Evolutionary conservation across 768 basidiomycete genomes (phyloP), one percentile per base, ranked within the genome.

Genomic region (Xerocomellus chrysenteron): DNA sequence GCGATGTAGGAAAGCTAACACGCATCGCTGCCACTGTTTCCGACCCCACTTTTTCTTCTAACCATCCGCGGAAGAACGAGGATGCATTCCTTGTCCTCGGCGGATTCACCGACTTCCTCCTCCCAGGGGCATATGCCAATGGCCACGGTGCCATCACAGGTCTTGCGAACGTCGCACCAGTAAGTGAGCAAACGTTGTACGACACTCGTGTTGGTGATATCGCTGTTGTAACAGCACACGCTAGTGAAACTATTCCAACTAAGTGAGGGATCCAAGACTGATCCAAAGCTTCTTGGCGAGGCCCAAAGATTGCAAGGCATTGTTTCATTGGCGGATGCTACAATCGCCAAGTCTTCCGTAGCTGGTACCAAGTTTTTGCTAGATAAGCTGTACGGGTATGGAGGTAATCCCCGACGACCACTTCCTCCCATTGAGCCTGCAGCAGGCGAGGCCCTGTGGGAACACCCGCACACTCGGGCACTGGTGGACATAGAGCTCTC

Each of bases 111-210:
- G 94, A 97, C 75, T 92, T 93, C 72, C 69, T 96, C 55, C 75
- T 88, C 35, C 84, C 94, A 4, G 83, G 91, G 7, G 70, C 82
- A 2, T 85, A 84, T 66, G 87, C 81, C 32, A 84, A 86, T 58
- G 92, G 81, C 3, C 87, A 94, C 63, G 94, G 94, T 46, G 92
- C 91, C 47, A 96, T 96, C 68, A 93, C 90, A 35, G 94, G 94
- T 45, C 84, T 95, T 19, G 92, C 82, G 9, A 95, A 95, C 68
- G 68, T 94, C 54, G 85, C 88, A 44, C 92, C 91, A 11, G 90
- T 87, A 63, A 56, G 81, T 61, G 40, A 49, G 35, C 32, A 48
- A 56, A 56, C 13, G 32, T n/a, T 40, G 40, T 4, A 36, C 41
- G 42, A 37, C 35, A 5, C 44, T 19, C 17, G 33, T 24, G 7